Conservation (phyloP, 2,329 filamentous ascomycete genomes). For the Diplocarpon rosae region DNA sequence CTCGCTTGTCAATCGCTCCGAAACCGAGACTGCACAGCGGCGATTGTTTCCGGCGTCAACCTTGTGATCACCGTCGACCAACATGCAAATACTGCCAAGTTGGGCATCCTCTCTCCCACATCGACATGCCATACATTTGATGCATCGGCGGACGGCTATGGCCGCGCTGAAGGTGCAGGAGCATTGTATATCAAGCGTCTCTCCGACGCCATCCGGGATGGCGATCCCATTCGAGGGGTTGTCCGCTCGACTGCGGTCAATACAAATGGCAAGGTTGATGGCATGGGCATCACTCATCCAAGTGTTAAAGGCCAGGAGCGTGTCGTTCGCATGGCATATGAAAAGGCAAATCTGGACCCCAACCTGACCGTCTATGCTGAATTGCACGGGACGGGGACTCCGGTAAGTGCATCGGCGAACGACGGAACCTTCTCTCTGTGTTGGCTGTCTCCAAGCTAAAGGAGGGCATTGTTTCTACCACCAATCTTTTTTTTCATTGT, state of each 20-base stretch:
- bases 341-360: conserved; percentile 5
- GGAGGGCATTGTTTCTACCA: too few species aligned
- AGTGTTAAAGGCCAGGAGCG: conserved; percentile 32
- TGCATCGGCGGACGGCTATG: conserved; percentile 49
- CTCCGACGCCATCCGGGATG: conserved; percentile 31
- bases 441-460: too few species aligned
- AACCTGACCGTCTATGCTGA: conserved; percentile 15
- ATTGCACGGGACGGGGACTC: conserved; percentile 17
- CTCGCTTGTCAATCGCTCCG: conserved; percentile 39
- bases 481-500: too few species aligned
- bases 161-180: conserved; percentile 50
- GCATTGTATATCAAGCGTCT: conserved; percentile 48
- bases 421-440: too few species aligned
- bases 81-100: conserved; percentile 2
- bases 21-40: conserved; percentile 32
- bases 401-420: too few species aligned
- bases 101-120: conserved; percentile 7
- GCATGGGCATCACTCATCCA: conserved; percentile 30
- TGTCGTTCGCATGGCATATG: conserved; percentile 10
- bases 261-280: conserved; percentile 35
- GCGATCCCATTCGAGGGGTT: conserved; percentile 32
- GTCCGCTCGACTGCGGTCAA: conserved; percentile 33
- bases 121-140: conserved; percentile 38
- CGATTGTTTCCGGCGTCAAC: conserved; percentile 31
- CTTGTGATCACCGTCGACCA: conserved; percentile 10